Percentiles rank a stretch among this genome's conserved stretches.
These are phyloP conservation scores for Cystobasidium pallidum DNA, from an alignment of 1,284 basidiomycete genomes.

Conservation along the genomic window DNA sequence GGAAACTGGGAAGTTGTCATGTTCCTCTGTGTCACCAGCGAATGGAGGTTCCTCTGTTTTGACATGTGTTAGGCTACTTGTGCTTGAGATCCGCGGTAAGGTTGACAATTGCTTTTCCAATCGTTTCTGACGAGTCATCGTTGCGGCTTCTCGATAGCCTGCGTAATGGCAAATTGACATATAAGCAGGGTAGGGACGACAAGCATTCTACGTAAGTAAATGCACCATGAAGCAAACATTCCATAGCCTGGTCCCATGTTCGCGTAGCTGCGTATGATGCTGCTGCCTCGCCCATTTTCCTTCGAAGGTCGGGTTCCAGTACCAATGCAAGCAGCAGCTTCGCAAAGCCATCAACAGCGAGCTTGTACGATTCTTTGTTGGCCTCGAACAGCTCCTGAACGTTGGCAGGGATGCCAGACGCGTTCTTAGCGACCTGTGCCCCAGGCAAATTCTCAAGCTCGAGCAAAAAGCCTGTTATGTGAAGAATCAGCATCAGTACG, in stretches of 20 bases:
- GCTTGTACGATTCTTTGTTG: slow-evolving; percentile 13
- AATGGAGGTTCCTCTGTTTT: slow-evolving; percentile 37
- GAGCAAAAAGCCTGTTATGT: slow-evolving; percentile 20
- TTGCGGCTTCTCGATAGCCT: slow-evolving; percentile 38
- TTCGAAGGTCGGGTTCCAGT: background rate
- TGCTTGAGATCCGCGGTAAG: slow-evolving; percentile 32
- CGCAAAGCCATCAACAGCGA: slow-evolving; percentile 28
- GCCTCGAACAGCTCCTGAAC: slow-evolving; percentile 26
- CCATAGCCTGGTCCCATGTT: slow-evolving; percentile 43
- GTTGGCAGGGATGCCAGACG: slow-evolving; percentile 25
- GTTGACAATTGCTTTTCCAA: slow-evolving; percentile 12
- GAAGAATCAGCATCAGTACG: background rate
- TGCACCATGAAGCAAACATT: slow-evolving; percentile 21
- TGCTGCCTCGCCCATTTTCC: slow-evolving; percentile 16
- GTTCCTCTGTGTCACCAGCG: background rate
- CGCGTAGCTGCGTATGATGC: slow-evolving; percentile 26
- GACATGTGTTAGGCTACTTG: slow-evolving; percentile 34
- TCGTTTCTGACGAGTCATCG: slow-evolving; percentile 12
- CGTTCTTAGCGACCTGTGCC: slow-evolving; percentile 14
- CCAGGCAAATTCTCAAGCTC: slow-evolving; percentile 32
- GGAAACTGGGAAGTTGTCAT: background rate
- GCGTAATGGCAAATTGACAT: too few species aligned
- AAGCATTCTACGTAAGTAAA: too few species aligned
- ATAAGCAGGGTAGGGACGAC: too few species aligned
- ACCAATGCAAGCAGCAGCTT: slow-evolving; percentile 16